These are phyloP conservation scores for Linnemannia schmuckeri DNA, from an alignment of 192 early-diverging fungal species.

Conservation along the genomic window DNA sequence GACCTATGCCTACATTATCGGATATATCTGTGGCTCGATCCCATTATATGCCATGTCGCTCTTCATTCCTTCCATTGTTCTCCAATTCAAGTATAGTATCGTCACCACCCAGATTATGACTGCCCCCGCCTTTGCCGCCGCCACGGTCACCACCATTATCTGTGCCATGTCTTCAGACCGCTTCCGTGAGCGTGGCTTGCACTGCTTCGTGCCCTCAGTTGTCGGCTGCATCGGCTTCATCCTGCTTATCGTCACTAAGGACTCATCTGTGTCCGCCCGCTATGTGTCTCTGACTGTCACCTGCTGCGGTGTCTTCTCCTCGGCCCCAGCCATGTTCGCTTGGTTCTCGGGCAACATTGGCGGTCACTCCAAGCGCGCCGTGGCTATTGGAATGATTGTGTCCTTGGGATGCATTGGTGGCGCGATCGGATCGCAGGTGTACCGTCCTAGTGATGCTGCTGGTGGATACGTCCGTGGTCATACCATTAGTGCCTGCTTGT, in stretches of 20 bases:
- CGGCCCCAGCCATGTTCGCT: slow-evolving; percentile 26
- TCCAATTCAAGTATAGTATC: slow-evolving; percentile 16
- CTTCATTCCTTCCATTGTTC: slow-evolving; percentile 77
- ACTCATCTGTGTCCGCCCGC: slow-evolving; percentile 32
- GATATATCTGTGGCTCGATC: slow-evolving; percentile 70
- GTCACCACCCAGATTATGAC: slow-evolving; percentile 39
- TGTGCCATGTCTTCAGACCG: slow-evolving; percentile 55
- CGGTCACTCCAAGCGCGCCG: slow-evolving; percentile 75
- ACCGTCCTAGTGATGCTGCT: slow-evolving; percentile 70
- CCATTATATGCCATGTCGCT: slow-evolving; percentile 70
- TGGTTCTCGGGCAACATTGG: slow-evolving; percentile 68
- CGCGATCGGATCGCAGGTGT: slow-evolving; percentile 75
- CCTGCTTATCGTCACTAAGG: slow-evolving; percentile 45
- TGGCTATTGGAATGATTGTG: slow-evolving; percentile 70
- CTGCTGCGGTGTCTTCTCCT: slow-evolving; percentile 15
- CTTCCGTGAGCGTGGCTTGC: slow-evolving; percentile 56
- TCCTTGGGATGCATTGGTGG: slow-evolving; percentile 76
- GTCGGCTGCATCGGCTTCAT: slow-evolving; percentile 57
- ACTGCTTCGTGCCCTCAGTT: slow-evolving; percentile 44
- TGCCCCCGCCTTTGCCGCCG: slow-evolving; percentile 20
- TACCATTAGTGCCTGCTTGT: slow-evolving; percentile 52
- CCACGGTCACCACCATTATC: slow-evolving; percentile 31
- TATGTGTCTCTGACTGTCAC: slow-evolving; percentile 34
- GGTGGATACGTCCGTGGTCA: slow-evolving; percentile 61
- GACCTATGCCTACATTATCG: slow-evolving; percentile 58